phyloP scores from a whole-genome alignment of 2,329 filamentous ascomycete genomes.

The Claviceps sp. region DNA sequence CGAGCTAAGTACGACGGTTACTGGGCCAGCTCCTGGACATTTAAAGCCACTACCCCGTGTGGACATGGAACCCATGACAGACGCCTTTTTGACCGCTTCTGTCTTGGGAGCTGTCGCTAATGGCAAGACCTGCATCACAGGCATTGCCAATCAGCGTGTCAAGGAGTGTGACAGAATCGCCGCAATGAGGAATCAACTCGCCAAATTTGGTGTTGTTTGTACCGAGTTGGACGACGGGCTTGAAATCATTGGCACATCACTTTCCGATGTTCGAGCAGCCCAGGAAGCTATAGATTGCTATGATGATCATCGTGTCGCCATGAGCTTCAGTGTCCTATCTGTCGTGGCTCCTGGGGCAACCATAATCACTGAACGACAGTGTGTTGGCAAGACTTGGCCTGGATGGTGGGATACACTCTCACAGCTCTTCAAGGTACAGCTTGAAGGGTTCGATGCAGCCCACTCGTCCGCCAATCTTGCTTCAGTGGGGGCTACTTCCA shows the following conservation, averaged over 20 bases:
- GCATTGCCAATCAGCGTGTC: constrained; percentile 93
- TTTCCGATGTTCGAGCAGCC: constrained; percentile 37
- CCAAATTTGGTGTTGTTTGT: constrained; percentile 82
- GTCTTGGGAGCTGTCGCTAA: constrained; percentile 81
- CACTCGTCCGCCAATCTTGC: constrained; percentile 8
- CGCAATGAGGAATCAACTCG: constrained; percentile 89
- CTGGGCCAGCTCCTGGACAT: constrained; percentile 62
- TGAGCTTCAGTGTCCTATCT: constrained; percentile 91
- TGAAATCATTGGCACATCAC: constrained; percentile 45
- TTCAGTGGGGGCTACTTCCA: constrained; percentile 1
- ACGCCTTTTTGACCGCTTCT: constrained; percentile 91
- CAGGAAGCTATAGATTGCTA: constrained; percentile 74
- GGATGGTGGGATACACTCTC: constrained; percentile 93
- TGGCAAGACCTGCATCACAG: constrained; percentile 73
- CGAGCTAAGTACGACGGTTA: constrained; percentile 78
- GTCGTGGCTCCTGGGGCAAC: constrained; percentile 57
- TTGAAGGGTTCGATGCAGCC: constrained; percentile 58
- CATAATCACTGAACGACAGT: constrained; percentile 78
- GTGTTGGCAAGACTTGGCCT: constrained; percentile 94
- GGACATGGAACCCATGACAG: constrained; percentile 99
- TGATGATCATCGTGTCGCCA: constrained; percentile 93
- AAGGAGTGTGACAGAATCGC: constrained; percentile 96
- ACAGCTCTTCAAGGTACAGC: constrained; percentile 58
- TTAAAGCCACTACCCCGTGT: constrained; percentile 68
- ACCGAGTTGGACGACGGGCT: constrained; percentile 92